phyloP scores from a whole-genome alignment of 148 eudicot genomes.

The Cornus suecica region DNA sequence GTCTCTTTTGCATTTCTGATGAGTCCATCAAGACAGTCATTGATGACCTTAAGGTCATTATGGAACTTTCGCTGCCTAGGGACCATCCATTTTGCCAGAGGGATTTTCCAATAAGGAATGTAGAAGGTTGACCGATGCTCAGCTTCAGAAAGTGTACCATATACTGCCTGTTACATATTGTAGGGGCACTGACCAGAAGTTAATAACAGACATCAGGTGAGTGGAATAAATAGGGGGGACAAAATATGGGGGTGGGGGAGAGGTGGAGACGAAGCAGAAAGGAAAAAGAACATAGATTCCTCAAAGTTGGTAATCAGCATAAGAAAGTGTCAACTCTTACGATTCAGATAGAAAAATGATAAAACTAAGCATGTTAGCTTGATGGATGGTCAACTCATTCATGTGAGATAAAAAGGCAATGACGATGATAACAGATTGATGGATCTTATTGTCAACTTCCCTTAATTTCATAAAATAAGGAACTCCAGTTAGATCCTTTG shows the following conservation, averaged over 20 bases:
- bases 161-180: slow-evolving; percentile 68
- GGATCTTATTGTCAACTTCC: too few species aligned
- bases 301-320: too few species aligned
- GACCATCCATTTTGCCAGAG: slow-evolving; percentile 86
- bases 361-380: too few species aligned
- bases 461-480: too few species aligned
- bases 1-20: slow-evolving; percentile 97
- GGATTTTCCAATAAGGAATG: slow-evolving; percentile 95
- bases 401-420: too few species aligned
- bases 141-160: slow-evolving; percentile 98
- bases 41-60: slow-evolving; percentile 76
- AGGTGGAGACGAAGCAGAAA: too few species aligned
- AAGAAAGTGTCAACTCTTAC: background rate
- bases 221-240: background rate
- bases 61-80: slow-evolving; percentile 95
- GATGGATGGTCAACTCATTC: too few species aligned
- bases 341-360: background rate
- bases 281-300: background rate
- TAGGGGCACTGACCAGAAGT: slow-evolving; percentile 8
- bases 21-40: slow-evolving; percentile 95
- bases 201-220: background rate
- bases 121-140: slow-evolving; percentile 99
- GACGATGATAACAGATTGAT: too few species aligned
- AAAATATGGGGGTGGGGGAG: too few species aligned
- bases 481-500: too few species aligned